These are phyloP conservation scores for Podospora appendiculata DNA, from an alignment of 495 filamentous ascomycete genomes.

Conservation along the genomic window DNA sequence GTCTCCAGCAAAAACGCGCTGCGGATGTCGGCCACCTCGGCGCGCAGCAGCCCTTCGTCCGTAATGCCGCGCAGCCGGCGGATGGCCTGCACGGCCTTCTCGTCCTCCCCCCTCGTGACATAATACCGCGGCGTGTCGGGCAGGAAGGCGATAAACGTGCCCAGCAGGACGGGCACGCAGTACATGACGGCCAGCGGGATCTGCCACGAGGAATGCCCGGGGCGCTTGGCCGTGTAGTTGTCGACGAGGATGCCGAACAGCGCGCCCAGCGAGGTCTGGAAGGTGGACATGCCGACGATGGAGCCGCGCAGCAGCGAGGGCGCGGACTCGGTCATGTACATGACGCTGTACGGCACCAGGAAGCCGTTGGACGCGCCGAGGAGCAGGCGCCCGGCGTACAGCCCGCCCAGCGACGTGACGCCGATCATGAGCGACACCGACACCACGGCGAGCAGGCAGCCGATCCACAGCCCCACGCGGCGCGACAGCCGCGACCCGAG, in stretches of 20 bases:
- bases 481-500: constrained; percentile 38
- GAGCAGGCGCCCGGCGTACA: constrained; percentile 38
- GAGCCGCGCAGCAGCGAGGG: constrained; percentile 35
- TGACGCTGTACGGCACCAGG: constrained; percentile 37
- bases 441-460: constrained; percentile 26
- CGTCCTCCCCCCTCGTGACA: constrained; percentile 23
- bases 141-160: constrained; percentile 40
- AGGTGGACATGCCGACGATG: constrained; percentile 41
- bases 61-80: constrained; percentile 16
- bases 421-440: constrained; percentile 36
- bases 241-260: constrained; percentile 47
- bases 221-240: constrained; percentile 32
- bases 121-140: constrained; percentile 49
- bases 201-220: constrained; percentile 33
- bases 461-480: constrained; percentile 37
- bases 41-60: constrained; percentile 18
- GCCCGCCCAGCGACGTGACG: constrained; percentile 25
- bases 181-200: constrained; percentile 48
- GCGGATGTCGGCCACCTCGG: constrained; percentile 23
- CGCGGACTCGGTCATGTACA: constrained; percentile 33
- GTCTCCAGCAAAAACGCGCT: constrained; percentile 17
- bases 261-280: constrained; percentile 43
- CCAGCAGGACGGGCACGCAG: constrained; percentile 40
- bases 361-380: constrained; percentile 41
- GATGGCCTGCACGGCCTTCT: constrained; percentile 24